Evolutionary conservation across 192 early-diverging fungal genomes (phyloP), one percentile per base, ranked within the genome.

Genomic region (Pilaira anomala): DNA sequence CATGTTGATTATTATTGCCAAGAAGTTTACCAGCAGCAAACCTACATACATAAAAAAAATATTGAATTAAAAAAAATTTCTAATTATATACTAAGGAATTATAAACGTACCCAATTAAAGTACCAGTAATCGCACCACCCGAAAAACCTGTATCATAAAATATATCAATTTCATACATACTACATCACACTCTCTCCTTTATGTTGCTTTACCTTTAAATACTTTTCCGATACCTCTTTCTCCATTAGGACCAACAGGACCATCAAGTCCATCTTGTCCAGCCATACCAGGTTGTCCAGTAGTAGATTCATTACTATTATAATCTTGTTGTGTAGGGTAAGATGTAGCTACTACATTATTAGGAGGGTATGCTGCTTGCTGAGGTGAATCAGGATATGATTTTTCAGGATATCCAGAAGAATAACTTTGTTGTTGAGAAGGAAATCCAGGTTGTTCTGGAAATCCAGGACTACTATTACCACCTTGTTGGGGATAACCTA

Each of bases 21-120:
- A 36, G 33, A 36, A 36, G 33, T 36, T 36, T 36, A 36, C 33
- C 45, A 16, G 60, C 46, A 49, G 60, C 46, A 62, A 46, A 44
- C 1, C 60, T 62, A 62, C 22, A 26, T n/a, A 7, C 9, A 16
- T 16, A 24, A 48, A 36, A 33, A 62, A 21, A 2, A 24, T 44
- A 26, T 25, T 30, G 22, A 41, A 45, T 41, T 21, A n/a, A 57
- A 14, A 40, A 18, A 39, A 18, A 11, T 21, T 7, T 19, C 13
- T 39, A n/a, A n/a, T n/a, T n/a, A n/a, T n/a, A n/a, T n/a, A n/a
- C n/a, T n/a, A n/a, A n/a, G n/a, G n/a, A n/a, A n/a, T n/a, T n/a
- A n/a, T n/a, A n/a, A n/a, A 16, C 26, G 28, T 50, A 62, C 60
- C 60, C 60, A 28, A 62, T 26, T 29, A 62, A 49, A 36, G 28